Percentiles rank a stretch among this genome's conserved stretches.
phyloP scores from a whole-genome alignment of 2,329 filamentous ascomycete genomes.

The Pyrenophora graminea region DNA sequence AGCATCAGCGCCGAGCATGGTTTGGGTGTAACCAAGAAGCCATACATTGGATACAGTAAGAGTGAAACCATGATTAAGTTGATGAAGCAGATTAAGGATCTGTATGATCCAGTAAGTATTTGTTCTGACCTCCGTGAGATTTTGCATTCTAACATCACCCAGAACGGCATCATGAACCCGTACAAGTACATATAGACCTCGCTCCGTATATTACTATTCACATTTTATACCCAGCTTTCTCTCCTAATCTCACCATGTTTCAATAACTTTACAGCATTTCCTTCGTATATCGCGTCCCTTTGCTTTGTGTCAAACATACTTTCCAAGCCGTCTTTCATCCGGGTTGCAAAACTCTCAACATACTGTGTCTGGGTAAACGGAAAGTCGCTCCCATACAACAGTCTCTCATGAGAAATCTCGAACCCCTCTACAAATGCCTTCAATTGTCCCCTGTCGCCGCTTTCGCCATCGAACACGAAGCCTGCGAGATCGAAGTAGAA shows the following conservation, averaged over 20 bases:
- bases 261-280: slow-evolving; percentile 46
- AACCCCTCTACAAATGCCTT: slow-evolving; percentile 53
- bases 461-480: slow-evolving; percentile 50
- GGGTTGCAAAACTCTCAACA: slow-evolving; percentile 45
- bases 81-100: slow-evolving; percentile 93
- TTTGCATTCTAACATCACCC: slow-evolving; percentile 23
- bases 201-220: neutral
- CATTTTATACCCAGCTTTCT: neutral
- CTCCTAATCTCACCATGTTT: slow-evolving; percentile 6
- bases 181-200: slow-evolving; percentile 81
- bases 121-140: neutral
- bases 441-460: slow-evolving; percentile 50
- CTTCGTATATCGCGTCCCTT: slow-evolving; percentile 45
- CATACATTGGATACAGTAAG: slow-evolving; percentile 90
- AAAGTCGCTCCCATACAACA: slow-evolving; percentile 60
- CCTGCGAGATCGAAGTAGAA: slow-evolving; percentile 61
- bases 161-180: slow-evolving; percentile 99
- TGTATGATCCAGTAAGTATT: slow-evolving; percentile 88
- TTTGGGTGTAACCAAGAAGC: slow-evolving; percentile 91
- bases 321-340: slow-evolving; percentile 50
- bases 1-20: slow-evolving; percentile 98
- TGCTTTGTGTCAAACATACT: slow-evolving; percentile 44
- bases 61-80: slow-evolving; percentile 83
- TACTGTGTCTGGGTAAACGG: slow-evolving; percentile 52
- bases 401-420: slow-evolving; percentile 40